Evolutionary conservation across 2,329 filamentous ascomycete genomes (phyloP).

Genomic region (Claviceps africana): DNA sequence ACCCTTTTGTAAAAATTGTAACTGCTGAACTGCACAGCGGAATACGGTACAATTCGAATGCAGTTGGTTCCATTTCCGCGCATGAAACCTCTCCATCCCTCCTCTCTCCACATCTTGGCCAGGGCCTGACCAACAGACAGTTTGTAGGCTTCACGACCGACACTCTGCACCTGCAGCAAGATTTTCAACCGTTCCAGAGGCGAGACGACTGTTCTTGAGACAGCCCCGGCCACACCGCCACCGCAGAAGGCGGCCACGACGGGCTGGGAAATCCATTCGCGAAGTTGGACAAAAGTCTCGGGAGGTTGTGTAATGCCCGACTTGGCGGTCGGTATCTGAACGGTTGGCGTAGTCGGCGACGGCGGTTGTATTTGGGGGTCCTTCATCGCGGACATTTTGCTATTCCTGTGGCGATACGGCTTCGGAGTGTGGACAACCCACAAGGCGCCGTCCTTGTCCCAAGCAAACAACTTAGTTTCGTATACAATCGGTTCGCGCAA

Average conservation of each 20-base stretch:
- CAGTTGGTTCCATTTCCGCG: conserved; percentile 96
- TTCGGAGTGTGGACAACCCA: neutral
- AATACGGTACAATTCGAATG: conserved; percentile 95
- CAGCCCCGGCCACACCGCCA: conserved; percentile 84
- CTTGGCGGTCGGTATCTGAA: conserved; percentile 13
- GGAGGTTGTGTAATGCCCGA: conserved; percentile 12
- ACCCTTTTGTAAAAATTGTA: conserved; percentile 96
- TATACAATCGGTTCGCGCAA: neutral
- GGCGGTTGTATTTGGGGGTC: conserved; percentile 7
- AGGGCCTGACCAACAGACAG: conserved; percentile 80
- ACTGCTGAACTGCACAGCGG: conserved; percentile 92
- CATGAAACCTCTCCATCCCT: conserved; percentile 96
- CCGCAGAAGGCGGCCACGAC: conserved; percentile 86
- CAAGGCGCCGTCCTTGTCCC: neutral
- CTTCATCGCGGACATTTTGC: conserved; percentile 20
- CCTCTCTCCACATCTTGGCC: conserved; percentile 90
- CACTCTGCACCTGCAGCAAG: conserved; percentile 90
- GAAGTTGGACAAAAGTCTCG: conserved; percentile 21
- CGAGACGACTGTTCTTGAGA: conserved; percentile 95
- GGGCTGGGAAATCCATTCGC: conserved; percentile 56
- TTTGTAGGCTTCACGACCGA: conserved; percentile 82
- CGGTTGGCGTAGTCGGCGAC: conserved; percentile 2
- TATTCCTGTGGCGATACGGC: conserved; percentile 1
- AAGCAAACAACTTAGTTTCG: neutral
- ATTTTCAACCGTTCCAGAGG: conserved; percentile 94